These are phyloP conservation scores for Clathrus columnatus DNA, from an alignment of 768 basidiomycete species.

Conservation along the genomic window DNA sequence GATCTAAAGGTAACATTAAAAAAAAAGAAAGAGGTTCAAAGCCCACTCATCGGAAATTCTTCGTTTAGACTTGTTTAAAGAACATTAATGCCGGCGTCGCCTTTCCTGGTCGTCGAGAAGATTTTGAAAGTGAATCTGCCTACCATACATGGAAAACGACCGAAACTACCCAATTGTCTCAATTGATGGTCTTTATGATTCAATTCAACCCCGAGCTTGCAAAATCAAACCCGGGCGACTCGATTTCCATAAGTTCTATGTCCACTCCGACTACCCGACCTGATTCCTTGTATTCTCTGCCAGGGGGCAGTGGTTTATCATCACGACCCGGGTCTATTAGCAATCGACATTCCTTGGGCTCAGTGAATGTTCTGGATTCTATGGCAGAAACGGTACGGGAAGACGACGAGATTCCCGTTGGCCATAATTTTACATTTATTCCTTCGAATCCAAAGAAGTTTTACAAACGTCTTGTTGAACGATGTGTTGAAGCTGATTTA, in stretches of 20 bases:
- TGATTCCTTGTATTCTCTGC: slow-evolving; percentile 44
- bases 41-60: slow-evolving; percentile 11
- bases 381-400: slow-evolving; percentile 28
- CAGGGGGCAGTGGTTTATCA: slow-evolving; percentile 22
- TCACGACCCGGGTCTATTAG: slow-evolving; percentile 54
- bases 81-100: slow-evolving; percentile 76
- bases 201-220: slow-evolving; percentile 81
- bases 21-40: too few species aligned
- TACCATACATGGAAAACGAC: slow-evolving; percentile 77
- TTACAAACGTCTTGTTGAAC: slow-evolving; percentile 77
- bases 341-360: slow-evolving; percentile 48
- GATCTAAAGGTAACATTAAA: slow-evolving; percentile 77
- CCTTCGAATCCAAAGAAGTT: slow-evolving; percentile 80
- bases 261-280: slow-evolving; percentile 33
- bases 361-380: slow-evolving; percentile 17
- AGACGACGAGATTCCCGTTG: slow-evolving; percentile 64
- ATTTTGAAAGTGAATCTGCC: slow-evolving; percentile 75
- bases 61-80: slow-evolving; percentile 72
- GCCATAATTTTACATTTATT: slow-evolving; percentile 81
- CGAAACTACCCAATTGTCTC: slow-evolving; percentile 79
- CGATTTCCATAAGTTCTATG: slow-evolving; percentile 23
- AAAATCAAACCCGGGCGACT: slow-evolving; percentile 61
- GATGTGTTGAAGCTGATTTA: slow-evolving; percentile 76
- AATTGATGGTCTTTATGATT: slow-evolving; percentile 82
- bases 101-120: slow-evolving; percentile 80